Evolutionary conservation across 768 basidiomycete genomes (phyloP), one percentile per base, ranked within the genome.

Genomic region (Boletus subcaerulescens): DNA sequence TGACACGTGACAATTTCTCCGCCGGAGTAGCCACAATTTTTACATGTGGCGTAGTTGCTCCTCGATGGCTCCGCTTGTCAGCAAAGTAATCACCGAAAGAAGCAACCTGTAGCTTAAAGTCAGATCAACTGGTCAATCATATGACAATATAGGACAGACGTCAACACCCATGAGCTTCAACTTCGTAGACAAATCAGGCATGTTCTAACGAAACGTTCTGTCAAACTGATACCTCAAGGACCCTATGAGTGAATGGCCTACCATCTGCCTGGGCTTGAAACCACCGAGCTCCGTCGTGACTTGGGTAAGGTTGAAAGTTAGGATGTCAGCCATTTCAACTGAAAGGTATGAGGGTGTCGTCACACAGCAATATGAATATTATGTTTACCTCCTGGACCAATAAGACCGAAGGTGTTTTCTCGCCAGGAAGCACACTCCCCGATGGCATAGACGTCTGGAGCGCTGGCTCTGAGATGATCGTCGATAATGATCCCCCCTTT

Each of bases 351-450:
- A 55, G 42, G 3, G 0, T 15, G 36, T 33, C 15, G 6, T 32
- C 36, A 10, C 36, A 31, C 36, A 11, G 14, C 2, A 8, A 20
- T 20, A 12, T 18, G 18, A 22, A 12, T 26, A 1, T 18, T 22
- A 18, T 14, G 10, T 33, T 10, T 58, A 75, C 77, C 76, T 39
- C 87, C 86, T n/a, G 87, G 88, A 3, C 80, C 86, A 61, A 89
- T 87, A 11, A 91, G 73, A 4, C 88, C 88, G 60, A 86, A 89
- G n/a, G 78, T 82, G 39, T 86, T 81, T 3, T 77, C 80, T 49
- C 71, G 75, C 86, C 86, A 90, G 45, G 74, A 77, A 1, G 87
- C 87, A 63, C 89, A 91, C 67, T 89, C 89, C 5, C 89, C 89
- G 45, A 91, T 84, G 7, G 88, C 87, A 58, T 81, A 89, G 7